phyloP scores from a whole-genome alignment of 140 eudicot species.

The Bidens hawaiensis region DNA sequence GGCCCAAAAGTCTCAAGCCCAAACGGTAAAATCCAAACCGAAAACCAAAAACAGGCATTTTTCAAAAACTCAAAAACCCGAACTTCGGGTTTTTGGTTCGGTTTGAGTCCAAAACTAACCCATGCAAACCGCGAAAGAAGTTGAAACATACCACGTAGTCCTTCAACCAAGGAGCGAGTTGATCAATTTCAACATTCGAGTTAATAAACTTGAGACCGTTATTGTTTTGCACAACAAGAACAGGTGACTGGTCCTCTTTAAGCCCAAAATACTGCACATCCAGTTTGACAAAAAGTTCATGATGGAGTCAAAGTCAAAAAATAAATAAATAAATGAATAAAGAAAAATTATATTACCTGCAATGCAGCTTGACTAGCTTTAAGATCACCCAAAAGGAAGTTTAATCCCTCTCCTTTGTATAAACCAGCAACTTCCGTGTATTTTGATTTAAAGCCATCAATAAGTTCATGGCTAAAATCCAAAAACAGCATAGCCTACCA shows the following conservation, averaged over 20 bases:
- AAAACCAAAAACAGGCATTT: too few relatives aligned
- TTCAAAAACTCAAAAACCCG: too few relatives aligned
- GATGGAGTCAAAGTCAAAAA: neutral
- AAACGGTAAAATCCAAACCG: too few relatives aligned
- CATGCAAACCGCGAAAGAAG: too few relatives aligned
- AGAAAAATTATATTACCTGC: constrained; percentile 30
- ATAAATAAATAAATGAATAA: neutral
- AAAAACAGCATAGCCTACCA: constrained; percentile 52
- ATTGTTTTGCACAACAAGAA: constrained; percentile 31
- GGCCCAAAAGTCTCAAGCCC: too few relatives aligned
- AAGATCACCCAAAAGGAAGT: constrained; percentile 58
- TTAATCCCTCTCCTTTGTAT: constrained; percentile 57
- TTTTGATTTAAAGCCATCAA: constrained; percentile 41
- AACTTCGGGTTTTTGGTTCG: too few relatives aligned
- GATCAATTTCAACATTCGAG: constrained; percentile 33
- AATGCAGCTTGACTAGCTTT: constrained; percentile 49
- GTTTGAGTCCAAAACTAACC: too few relatives aligned
- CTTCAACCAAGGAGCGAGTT: constrained; percentile 43
- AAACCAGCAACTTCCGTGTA: constrained; percentile 44
- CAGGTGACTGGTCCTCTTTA: constrained; percentile 45
- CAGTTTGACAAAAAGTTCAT: constrained; percentile 10
- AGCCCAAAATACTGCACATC: constrained; percentile 56
- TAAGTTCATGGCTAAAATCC: constrained; percentile 43
- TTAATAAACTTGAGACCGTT: constrained; percentile 33
- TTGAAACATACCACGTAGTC: constrained; percentile 38